These are phyloP conservation scores for Williopsis jadinii DNA, from an alignment of 1,139 yeast genomes.

Conservation along the genomic window DNA sequence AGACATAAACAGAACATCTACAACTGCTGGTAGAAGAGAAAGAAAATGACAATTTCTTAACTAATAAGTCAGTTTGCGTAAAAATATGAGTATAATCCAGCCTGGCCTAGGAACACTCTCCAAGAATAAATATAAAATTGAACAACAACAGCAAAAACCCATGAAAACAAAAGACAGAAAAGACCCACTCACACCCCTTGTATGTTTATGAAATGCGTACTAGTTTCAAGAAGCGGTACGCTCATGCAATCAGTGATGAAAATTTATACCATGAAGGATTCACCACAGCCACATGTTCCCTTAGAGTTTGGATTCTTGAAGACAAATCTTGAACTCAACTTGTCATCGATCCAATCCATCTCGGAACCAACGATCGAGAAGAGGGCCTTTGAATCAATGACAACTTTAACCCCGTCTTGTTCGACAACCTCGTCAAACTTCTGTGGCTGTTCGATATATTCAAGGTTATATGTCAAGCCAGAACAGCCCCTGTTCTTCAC, in stretches of 20 bases:
- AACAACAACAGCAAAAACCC: too few species aligned
- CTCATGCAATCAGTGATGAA: background rate
- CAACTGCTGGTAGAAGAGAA: too few species aligned
- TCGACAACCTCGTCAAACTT: slow-evolving; percentile 89
- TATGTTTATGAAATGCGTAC: too few species aligned
- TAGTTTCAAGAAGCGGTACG: too few species aligned
- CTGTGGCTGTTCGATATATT: slow-evolving; percentile 83
- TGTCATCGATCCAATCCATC: slow-evolving; percentile 98
- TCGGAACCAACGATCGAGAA: slow-evolving; percentile 94
- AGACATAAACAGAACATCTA: too few species aligned
- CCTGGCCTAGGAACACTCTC: too few species aligned
- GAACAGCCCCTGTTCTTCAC: slow-evolving; percentile 97
- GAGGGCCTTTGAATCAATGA: slow-evolving; percentile 91
- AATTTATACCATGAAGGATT: slow-evolving; percentile 86
- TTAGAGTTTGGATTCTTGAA: slow-evolving; percentile 93
- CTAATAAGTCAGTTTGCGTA: too few species aligned
- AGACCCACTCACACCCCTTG: too few species aligned
- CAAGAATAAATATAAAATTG: too few species aligned
- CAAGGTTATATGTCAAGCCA: slow-evolving; percentile 85
- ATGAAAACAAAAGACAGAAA: too few species aligned
- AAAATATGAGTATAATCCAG: too few species aligned
- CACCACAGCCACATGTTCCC: slow-evolving; percentile 99
- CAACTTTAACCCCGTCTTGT: slow-evolving; percentile 89
- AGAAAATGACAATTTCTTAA: too few species aligned
- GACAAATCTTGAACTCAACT: slow-evolving; percentile 79